phyloP scores from a whole-genome alignment of 2,329 filamentous ascomycete species.

The Eurotiales sp. region DNA sequence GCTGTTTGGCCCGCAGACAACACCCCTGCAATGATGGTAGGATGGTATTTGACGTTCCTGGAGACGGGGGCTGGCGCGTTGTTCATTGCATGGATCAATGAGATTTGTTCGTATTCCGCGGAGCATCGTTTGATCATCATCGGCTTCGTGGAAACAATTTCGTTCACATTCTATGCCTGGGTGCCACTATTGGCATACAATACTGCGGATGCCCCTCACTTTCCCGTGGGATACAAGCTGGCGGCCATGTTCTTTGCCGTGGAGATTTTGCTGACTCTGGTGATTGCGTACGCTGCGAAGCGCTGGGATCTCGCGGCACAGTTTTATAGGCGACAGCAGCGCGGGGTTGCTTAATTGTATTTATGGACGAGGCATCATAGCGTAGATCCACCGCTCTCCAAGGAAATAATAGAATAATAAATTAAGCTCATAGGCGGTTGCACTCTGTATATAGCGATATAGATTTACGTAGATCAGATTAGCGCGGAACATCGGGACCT shows the following conservation, averaged over 20 bases:
- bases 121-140: constrained; percentile 50
- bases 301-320: constrained; percentile 4
- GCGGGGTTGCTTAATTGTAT: too few species aligned
- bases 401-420: too few species aligned
- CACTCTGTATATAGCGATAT: too few species aligned
- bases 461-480: too few species aligned
- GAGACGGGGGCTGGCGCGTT: constrained; percentile 15
- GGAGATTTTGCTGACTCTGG: constrained; percentile 23
- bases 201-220: constrained; percentile 36
- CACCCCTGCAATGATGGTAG: constrained; percentile 16
- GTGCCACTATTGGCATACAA: constrained; percentile 39
- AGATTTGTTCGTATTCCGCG: constrained; percentile 43
- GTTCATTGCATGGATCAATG: constrained; percentile 43
- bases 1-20: constrained; percentile 14
- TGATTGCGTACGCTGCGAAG: constrained; percentile 8
- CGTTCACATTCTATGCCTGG: constrained; percentile 46
- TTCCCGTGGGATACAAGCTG: constrained; percentile 36
- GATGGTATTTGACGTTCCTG: constrained; percentile 17
- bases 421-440: too few species aligned
- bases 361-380: too few species aligned
- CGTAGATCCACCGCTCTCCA: too few species aligned
- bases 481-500: not conserved
- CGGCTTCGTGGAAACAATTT: constrained; percentile 46
- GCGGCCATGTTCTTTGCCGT: constrained; percentile 31
- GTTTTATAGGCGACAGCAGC: not conserved